These are phyloP conservation scores for Periconia sp. DNA, from an alignment of 2,329 filamentous ascomycete genomes.

Conservation along the genomic window DNA sequence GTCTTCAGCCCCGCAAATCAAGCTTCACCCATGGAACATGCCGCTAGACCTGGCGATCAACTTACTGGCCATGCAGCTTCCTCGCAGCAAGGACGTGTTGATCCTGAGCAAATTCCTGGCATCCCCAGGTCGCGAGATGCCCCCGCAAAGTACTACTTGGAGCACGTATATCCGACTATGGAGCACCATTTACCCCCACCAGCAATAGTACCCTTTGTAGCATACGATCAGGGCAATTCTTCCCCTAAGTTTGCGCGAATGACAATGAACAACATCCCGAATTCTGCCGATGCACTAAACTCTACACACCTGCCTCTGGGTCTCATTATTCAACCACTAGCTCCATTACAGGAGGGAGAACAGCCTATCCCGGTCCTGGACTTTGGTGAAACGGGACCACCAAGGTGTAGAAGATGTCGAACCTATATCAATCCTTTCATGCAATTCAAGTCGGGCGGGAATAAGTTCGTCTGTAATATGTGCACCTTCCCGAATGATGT, in stretches of 20 bases:
- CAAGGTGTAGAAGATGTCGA: conserved; percentile 88
- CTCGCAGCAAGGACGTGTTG: conserved; percentile 75
- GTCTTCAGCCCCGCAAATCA: conserved; percentile 55
- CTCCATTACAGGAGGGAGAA: conserved; percentile 82
- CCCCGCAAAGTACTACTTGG: conserved; percentile 82
- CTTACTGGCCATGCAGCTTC: conserved; percentile 53
- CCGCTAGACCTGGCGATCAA: conserved; percentile 35
- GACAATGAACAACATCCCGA: conserved; percentile 91
- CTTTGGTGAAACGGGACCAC: conserved; percentile 89
- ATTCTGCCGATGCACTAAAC: conserved; percentile 77
- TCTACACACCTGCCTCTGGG: conserved; percentile 86
- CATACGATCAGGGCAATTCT: conserved; percentile 95
- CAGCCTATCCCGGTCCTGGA: conserved; percentile 88
- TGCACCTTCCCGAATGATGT: conserved; percentile 98
- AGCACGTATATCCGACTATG: conserved; percentile 91
- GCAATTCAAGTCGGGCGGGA: conserved; percentile 92
- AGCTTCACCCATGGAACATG: conserved; percentile 45
- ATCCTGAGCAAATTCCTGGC: conserved; percentile 91
- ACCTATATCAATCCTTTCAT: conserved; percentile 99
- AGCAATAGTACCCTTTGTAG: conserved; percentile 84
- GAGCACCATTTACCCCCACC: conserved; percentile 92
- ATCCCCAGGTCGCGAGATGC: conserved; percentile 84
- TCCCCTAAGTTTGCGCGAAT: conserved; percentile 93
- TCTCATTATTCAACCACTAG: conserved; percentile 86
- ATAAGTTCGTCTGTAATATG: conserved; percentile 97